Evolutionary conservation across 495 filamentous ascomycete genomes (phyloP).

Genomic region (Penicillium goetzii): DNA sequence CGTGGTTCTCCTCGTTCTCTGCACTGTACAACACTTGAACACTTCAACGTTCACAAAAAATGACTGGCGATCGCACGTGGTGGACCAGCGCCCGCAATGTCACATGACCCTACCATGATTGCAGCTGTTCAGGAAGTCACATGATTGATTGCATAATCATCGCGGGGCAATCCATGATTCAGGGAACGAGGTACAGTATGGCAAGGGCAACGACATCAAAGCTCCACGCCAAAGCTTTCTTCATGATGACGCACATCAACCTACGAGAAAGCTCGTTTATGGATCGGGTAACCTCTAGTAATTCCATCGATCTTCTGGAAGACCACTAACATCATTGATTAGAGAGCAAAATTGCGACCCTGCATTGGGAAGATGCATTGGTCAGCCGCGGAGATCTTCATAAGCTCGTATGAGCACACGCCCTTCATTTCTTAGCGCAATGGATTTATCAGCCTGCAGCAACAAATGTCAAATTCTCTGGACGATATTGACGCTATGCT

Average conservation of each 20-base stretch:
- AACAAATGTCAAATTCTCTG: not conserved
- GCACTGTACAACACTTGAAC: not conserved
- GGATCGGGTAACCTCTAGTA: not conserved
- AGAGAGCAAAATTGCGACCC: conserved; percentile 8
- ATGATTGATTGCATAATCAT: not conserved
- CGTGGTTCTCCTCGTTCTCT: not conserved
- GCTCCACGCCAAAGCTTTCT: not conserved
- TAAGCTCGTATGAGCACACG: not conserved
- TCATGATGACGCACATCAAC: conserved; percentile 8
- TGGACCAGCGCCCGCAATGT: not conserved
- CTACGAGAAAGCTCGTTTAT: not conserved
- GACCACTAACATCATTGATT: conserved; percentile 24
- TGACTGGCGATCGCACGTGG: conserved; percentile 27
- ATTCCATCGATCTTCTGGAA: conserved; percentile 14
- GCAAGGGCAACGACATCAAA: not conserved
- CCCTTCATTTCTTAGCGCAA: conserved; percentile 4
- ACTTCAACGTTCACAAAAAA: conserved; percentile 15
- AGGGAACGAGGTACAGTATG: too few relatives aligned
- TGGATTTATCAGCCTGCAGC: conserved; percentile 35
- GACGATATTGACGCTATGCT: conserved; percentile 2
- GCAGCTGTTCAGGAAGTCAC: not conserved
- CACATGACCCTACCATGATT: not conserved
- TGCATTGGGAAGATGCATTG: conserved; percentile 16
- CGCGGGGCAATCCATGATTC: not conserved
- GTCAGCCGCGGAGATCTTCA: conserved; percentile 20